Base-by-base conservation (phyloP, 2,329 filamentous ascomycete genomes). In the Aotearoamyces nothofagi region DNA sequence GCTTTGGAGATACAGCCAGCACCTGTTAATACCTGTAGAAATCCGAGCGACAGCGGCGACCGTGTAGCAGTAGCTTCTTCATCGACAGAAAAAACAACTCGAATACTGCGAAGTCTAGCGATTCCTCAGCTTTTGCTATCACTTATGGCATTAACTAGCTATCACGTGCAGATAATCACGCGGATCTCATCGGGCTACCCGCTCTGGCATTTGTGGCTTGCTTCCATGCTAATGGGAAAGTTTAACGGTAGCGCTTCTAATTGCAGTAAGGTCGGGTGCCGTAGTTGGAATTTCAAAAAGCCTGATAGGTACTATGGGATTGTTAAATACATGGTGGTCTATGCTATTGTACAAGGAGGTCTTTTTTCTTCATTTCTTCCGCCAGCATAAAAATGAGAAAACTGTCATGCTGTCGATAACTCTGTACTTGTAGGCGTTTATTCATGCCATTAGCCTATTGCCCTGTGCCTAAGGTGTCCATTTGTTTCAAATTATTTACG, bases 101-200 rank as follows among this genome's bases (percentile, higher is more conserved):
- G n/a, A n/a, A n/a, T 49, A 5, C 22, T 50, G 8, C 38, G 38
- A n/a, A 49, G 41, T 23, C 58, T 93, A 35, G 82, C 82, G 1
- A 53, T 75, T 3, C 67, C 71, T 4, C 87, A 98, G 51, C 52
- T 79, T 1, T 33, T 86, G 3, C 60, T 98, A 11, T 75, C 78
- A 2, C 35, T 69, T 3, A 52, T 87, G 34, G 80, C 83, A 12
- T 53, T 86, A 12, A 82, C 76, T 9, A 82, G 60, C 37, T 92
- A 92, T 47, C 90, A 98, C 48, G 78, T 94, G 15, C 90, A 98
- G 53, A 92, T 98, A 41, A 78, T 96, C 44, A 92, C 78, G 24
- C 71, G 90, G 14, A 65, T 98, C 10, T 78, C 82, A 2, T 93
- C 86, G 0, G 87, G 76, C 0, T 93, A 87, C 51, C 80, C 84